Evolutionary conservation across 2,329 filamentous ascomycete species (phyloP), one percentile per base, ranked within the genome.

Genomic region (Aspergillus sp.): DNA sequence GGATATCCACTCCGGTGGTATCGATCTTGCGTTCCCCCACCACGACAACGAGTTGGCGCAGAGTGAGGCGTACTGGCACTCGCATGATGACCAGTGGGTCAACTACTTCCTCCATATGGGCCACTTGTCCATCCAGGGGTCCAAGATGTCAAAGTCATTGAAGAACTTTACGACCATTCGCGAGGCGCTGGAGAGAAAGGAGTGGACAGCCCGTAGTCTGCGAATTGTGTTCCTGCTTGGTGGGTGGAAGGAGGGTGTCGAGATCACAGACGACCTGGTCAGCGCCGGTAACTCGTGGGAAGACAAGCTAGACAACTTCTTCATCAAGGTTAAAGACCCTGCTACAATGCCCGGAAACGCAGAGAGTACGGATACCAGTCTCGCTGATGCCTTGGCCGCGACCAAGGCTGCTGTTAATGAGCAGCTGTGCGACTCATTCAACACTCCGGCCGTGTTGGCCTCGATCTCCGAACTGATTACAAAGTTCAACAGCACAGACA

Each of bases 61-160:
- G 76, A 92, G 89, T 66, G 92, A 96, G 76, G 92, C 92, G n/a
- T 94, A 91, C 76, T 96, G 86, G 85, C 76, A 77, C 52, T 72
- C 73, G 49, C 79, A 81, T n/a, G 61, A 51, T 57, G 77, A 81
- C 48, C 91, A 91, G 62, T 97, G 94, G 94, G 91, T 97, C 54
- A 96, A 95, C 74, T 96, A 97, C 79, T 98, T 97, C 79, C 74
- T 97, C 17, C 94, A 97, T 74, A 97, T 96, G 90, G 94, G 94
- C 0, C 94, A 98, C 74, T 79, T 97, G 52, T 90, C 89, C 6
- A 97, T 98, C 60, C 87, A 90, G 28, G 93, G 94, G 0, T 92
- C 89, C 23, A 98, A 98, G 77, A 98, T 98, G 94, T 94, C 90
- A 60, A 98, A 98, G 77, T 92, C 89, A 17, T 79, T 98, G 60